Evolutionary conservation across 805 yeast genomes (phyloP).

Genomic region (Debaryomyces prosopidis): DNA sequence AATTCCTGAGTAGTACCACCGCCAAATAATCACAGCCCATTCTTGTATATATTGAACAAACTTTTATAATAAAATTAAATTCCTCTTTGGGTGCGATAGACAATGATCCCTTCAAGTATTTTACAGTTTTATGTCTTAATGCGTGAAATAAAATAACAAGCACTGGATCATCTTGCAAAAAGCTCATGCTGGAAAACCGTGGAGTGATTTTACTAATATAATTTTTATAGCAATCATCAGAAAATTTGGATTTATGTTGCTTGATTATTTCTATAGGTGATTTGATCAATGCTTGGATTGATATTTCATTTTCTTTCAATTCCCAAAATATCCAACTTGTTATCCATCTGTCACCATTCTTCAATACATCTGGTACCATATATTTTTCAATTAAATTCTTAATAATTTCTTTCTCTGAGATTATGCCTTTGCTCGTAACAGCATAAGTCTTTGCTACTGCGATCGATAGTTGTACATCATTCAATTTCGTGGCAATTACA

Average conservation of each 20-base stretch:
- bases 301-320: slow-evolving; percentile 33
- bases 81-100: slow-evolving; percentile 50
- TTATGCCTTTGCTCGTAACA: slow-evolving; percentile 31
- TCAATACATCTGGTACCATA: slow-evolving; percentile 57
- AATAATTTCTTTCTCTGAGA: neutral
- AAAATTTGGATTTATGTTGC: slow-evolving; percentile 19
- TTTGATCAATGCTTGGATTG: slow-evolving; percentile 67
- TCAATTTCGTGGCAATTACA: slow-evolving; percentile 65
- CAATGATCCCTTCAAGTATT: slow-evolving; percentile 51
- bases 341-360: slow-evolving; percentile 75
- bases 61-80: slow-evolving; percentile 59
- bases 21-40: slow-evolving; percentile 92
- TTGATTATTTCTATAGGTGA: slow-evolving; percentile 43
- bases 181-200: slow-evolving; percentile 25
- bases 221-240: slow-evolving; percentile 17
- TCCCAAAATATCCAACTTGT: slow-evolving; percentile 82
- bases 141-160: slow-evolving; percentile 63
- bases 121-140: slow-evolving; percentile 53
- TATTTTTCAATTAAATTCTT: slow-evolving; percentile 47
- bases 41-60: slow-evolving; percentile 66
- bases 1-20: slow-evolving; percentile 57
- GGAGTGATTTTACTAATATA: slow-evolving; percentile 11
- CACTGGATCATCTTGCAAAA: slow-evolving; percentile 79
- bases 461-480: slow-evolving; percentile 73
- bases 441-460: slow-evolving; percentile 74